phyloP scores from a whole-genome alignment of 2,329 filamentous ascomycete genomes.

The Neophaeococcomyces aloes region DNA sequence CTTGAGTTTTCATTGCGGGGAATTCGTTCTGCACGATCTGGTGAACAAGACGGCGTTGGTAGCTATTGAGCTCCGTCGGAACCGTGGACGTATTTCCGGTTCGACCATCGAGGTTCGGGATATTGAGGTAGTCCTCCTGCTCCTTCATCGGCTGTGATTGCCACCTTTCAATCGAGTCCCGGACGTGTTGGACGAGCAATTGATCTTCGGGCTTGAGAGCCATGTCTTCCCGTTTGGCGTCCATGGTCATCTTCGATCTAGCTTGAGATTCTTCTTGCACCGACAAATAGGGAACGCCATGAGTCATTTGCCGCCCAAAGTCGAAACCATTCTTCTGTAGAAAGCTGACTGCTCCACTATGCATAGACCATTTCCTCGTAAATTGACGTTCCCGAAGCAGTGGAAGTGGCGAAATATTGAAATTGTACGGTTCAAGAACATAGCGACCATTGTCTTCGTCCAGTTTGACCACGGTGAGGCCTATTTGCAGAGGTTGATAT shows the following conservation, averaged over 20 bases:
- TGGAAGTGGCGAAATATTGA: slow-evolving; percentile 49
- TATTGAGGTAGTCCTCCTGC: slow-evolving; percentile 35
- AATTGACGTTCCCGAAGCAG: slow-evolving; percentile 43
- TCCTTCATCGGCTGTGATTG: slow-evolving; percentile 34
- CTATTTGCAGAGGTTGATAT: slow-evolving; percentile 56
- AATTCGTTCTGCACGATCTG: slow-evolving; percentile 56
- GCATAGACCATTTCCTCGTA: slow-evolving; percentile 50
- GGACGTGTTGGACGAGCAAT: slow-evolving; percentile 34
- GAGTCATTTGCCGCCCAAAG: slow-evolving; percentile 44
- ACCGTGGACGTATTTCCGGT: slow-evolving; percentile 18
- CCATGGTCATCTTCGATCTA: slow-evolving; percentile 35
- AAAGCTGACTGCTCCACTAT: slow-evolving; percentile 51
- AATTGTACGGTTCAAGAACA: slow-evolving; percentile 53
- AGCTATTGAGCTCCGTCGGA: slow-evolving; percentile 39
- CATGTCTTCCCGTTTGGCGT: slow-evolving; percentile 31
- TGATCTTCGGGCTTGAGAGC: slow-evolving; percentile 44
- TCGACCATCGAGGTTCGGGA: slow-evolving; percentile 25
- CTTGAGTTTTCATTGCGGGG: slow-evolving; percentile 30
- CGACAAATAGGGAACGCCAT: slow-evolving; percentile 54
- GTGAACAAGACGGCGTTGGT: slow-evolving; percentile 55
- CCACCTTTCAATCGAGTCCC: slow-evolving; percentile 29
- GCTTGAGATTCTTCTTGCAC: slow-evolving; percentile 45
- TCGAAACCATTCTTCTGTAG: slow-evolving; percentile 49
- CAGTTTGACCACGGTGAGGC: slow-evolving; percentile 55
- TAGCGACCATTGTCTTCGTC: slow-evolving; percentile 46